Evolutionary conservation across 1,284 basidiomycete genomes (phyloP).

Genomic region (Salmacisia buchloeana): DNA sequence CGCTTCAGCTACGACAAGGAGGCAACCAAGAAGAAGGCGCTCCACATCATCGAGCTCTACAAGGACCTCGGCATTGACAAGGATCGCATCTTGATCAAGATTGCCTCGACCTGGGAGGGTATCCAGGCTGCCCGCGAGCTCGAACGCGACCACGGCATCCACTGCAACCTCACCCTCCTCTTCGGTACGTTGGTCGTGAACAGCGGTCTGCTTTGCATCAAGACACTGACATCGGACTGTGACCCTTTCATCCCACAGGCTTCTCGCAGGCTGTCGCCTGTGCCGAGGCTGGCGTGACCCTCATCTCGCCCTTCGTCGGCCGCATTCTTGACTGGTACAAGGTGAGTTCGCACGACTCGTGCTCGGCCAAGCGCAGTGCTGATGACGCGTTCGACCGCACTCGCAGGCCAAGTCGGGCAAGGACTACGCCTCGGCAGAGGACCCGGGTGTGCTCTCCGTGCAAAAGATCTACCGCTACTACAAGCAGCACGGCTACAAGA

Average conservation of each 20-base stretch:
- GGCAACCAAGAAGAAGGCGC: conserved; percentile 74
- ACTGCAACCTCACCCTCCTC: conserved; percentile 96
- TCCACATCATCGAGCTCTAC: conserved; percentile 90
- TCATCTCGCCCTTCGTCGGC: conserved; percentile 99
- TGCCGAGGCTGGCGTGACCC: conserved; percentile 92
- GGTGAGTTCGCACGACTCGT: not conserved
- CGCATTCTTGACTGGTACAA: conserved; percentile 57
- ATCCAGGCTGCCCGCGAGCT: conserved; percentile 97
- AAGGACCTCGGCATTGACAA: conserved; percentile 80
- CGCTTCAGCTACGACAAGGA: conserved; percentile 93
- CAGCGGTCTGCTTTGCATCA: not conserved
- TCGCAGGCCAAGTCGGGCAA: conserved; percentile 36
- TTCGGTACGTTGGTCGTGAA: conserved; percentile 60
- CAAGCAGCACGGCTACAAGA: conserved; percentile 97
- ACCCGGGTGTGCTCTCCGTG: conserved; percentile 96
- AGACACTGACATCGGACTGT: not conserved
- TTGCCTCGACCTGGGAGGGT: conserved; percentile 98
- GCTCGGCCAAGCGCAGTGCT: not conserved
- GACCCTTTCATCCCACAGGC: conserved; percentile 47
- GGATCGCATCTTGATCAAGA: conserved; percentile 91
- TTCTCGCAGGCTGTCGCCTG: conserved; percentile 97
- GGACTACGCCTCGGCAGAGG: conserved; percentile 56
- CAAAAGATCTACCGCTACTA: conserved; percentile 83
- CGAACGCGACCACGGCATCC: conserved; percentile 78
- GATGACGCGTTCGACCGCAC: not conserved